Conservation (phyloP, 345 rosid species). For the Nasturtium officinale region DNA sequence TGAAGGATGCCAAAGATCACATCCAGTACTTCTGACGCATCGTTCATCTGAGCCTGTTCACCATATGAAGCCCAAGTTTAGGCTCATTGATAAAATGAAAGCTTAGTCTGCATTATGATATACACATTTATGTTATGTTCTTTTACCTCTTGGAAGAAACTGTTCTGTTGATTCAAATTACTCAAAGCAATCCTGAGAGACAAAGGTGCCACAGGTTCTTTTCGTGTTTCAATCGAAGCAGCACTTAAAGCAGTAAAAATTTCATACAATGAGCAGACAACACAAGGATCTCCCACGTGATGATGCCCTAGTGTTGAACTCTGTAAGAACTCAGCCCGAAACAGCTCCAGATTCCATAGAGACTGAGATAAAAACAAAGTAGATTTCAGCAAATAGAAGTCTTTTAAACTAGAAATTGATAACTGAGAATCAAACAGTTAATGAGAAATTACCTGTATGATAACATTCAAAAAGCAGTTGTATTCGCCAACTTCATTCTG, state of each 20-base stretch:
- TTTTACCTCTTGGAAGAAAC: conserved; percentile 88
- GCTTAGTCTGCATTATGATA: neutral
- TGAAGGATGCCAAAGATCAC: conserved; percentile 94
- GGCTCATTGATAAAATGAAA: conserved; percentile 10
- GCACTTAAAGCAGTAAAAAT: conserved; percentile 66
- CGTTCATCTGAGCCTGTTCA: conserved; percentile 95
- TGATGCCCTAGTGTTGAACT: conserved; percentile 70
- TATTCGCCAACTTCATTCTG: conserved; percentile 96
- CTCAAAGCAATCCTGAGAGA: conserved; percentile 84
- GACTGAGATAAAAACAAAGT: conserved; percentile 57
- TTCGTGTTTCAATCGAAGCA: conserved; percentile 58
- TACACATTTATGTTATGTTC: conserved; percentile 10
- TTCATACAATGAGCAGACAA: conserved; percentile 78
- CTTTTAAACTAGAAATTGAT: conserved; percentile 1
- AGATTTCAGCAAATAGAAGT: conserved; percentile 7
- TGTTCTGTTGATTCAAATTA: conserved; percentile 88
- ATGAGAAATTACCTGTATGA: conserved; percentile 74
- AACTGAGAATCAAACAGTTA: conserved; percentile 4
- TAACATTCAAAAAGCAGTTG: conserved; percentile 95
- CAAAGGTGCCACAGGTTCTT: conserved; percentile 86
- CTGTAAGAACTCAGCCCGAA: conserved; percentile 77
- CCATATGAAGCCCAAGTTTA: conserved; percentile 22
- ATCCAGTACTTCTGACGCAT: conserved; percentile 93
- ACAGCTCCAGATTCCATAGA: conserved; percentile 85
- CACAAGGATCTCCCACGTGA: conserved; percentile 97